Evolutionary conservation across 768 basidiomycete species (phyloP).

Genomic region (Suillus brevipes): DNA sequence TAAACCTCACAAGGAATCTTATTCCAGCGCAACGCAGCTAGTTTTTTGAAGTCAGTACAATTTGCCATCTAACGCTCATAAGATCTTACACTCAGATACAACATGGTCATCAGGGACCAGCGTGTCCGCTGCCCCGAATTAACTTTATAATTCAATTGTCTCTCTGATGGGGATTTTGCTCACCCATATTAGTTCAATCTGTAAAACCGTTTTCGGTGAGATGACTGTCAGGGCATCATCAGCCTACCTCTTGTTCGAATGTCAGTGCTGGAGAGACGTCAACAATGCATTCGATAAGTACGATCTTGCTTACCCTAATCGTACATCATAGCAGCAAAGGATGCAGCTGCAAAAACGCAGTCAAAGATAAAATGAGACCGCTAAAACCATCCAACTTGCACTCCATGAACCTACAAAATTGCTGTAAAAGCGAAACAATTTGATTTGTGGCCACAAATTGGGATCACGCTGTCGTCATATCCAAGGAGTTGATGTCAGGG

Average conservation of each 20-base stretch:
- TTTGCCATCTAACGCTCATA: background rate
- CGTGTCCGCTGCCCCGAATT: background rate
- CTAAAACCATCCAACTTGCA: background rate
- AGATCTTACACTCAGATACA: background rate
- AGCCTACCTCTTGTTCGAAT: background rate
- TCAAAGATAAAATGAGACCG: background rate
- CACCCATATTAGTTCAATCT: constrained; percentile 1
- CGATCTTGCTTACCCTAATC: background rate
- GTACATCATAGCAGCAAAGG: background rate
- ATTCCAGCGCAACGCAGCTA: constrained; percentile 1
- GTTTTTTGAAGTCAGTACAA: background rate
- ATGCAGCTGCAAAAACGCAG: background rate
- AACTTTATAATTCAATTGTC: background rate
- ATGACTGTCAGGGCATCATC: background rate
- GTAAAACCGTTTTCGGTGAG: background rate
- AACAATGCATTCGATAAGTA: background rate
- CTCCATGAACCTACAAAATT: background rate
- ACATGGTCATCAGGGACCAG: background rate
- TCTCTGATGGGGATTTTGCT: background rate
- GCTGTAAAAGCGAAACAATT: background rate
- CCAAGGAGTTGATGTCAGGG: background rate
- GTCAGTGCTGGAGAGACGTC: background rate
- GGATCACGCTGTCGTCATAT: background rate
- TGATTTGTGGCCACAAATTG: background rate
- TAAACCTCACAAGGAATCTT: background rate